phyloP scores from a whole-genome alignment of 352 stramenopile genomes.

The Phytophthora sojae region DNA sequence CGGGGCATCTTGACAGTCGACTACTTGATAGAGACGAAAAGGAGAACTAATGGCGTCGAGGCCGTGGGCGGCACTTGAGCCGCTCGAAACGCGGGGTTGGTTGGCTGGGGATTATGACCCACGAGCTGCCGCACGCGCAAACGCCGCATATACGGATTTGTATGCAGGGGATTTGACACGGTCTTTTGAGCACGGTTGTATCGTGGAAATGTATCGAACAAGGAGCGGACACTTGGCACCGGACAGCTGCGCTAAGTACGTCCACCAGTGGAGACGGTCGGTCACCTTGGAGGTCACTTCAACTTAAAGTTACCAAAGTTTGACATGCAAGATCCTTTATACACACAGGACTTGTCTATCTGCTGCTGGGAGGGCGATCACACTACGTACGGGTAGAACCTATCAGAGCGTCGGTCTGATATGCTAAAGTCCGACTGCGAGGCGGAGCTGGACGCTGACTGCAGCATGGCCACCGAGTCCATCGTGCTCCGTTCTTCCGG shows the following conservation, averaged over 20 bases:
- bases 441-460: slow-evolving; percentile 21
- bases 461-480: slow-evolving; percentile 32
- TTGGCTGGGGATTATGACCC: slow-evolving; percentile 38
- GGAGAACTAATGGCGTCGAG: slow-evolving; percentile 53
- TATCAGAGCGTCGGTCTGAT: slow-evolving; percentile 17
- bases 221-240: background rate
- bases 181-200: slow-evolving; percentile 15
- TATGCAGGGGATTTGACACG: background rate
- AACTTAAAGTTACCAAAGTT: background rate
- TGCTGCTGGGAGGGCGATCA: background rate
- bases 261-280: background rate
- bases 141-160: background rate
- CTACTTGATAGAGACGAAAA: slow-evolving; percentile 55
- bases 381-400: slow-evolving; percentile 18
- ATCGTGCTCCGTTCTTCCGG: slow-evolving; percentile 15
- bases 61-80: background rate
- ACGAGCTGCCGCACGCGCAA: background rate
- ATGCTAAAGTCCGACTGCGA: slow-evolving; percentile 25
- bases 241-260: background rate
- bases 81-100: background rate
- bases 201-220: background rate
- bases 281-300: background rate
- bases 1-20: slow-evolving; percentile 72
- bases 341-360: background rate
- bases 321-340: background rate